Base-by-base conservation (phyloP, 208 protist species). In the Leishmania guyanensis region DNA sequence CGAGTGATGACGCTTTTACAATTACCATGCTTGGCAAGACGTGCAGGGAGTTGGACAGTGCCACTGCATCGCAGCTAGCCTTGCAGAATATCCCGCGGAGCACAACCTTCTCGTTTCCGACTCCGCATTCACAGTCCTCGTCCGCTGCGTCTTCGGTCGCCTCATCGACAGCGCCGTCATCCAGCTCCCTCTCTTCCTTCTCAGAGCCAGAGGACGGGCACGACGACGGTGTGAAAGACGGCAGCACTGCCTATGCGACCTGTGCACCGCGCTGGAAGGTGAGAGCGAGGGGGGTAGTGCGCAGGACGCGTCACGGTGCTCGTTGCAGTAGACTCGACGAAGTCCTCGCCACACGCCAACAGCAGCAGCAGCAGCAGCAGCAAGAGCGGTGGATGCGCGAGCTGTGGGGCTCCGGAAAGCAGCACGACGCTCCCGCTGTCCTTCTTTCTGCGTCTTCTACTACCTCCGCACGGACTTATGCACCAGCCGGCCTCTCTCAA, bases 301-400 rank as follows among this genome's bases (percentile, higher is more conserved):
- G 39, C 33, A n/a, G 69, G 69, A 43, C 69, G 26, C 69, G 69
- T 53, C 69, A 73, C 46, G n/a, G 72, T 58, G 48, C 50, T n/a
- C 51, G 51, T 62, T 29, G 72, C n/a, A 60, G 51, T 62, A 53
- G 46, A 36, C 69, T 33, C 69, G 26, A 29, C 8, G 22, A 26
- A 51, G 20, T 16, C 22, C 17, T 73, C 29, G 22, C n/a, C 29
- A 29, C n/a, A 58, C n/a, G 33, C 16, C 33, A 39, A 29, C 62
- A 39, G 6, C 26, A 65, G 39, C 50, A 62, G 51, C 72, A 60
- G n/a, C 73, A 77, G 33, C 39, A 46, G 43, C 43, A 46, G 43
- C 43, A 46, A 16, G 54, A 62, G 74, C 74, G 74, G 20, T 77
- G 74, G 74, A 77, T 77, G 54, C 74, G 74, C 22, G 74, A 48